These are phyloP conservation scores for Daedaleopsis sinensis DNA, from an alignment of 768 basidiomycete species.

Conservation along the genomic window DNA sequence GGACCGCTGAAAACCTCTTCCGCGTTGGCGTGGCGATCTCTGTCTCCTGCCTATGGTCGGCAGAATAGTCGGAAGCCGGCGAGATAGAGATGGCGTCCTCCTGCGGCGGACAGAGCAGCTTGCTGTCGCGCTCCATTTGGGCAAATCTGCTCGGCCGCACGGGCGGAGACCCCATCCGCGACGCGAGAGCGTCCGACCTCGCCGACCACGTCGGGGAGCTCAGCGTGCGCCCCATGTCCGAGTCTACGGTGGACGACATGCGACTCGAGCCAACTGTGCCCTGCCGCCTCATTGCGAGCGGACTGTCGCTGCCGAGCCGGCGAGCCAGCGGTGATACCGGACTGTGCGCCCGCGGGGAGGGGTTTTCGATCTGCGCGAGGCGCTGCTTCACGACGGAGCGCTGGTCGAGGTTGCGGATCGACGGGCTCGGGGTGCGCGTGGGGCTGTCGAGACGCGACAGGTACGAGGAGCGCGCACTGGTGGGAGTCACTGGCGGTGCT, in stretches of 20 bases:
- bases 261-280: constrained; percentile 5
- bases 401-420: constrained; percentile 61
- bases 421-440: constrained; percentile 51
- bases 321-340: constrained; percentile 11
- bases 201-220: constrained; percentile 14
- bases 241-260: constrained; percentile 13
- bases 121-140: neutral
- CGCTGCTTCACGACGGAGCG: constrained; percentile 70
- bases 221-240: constrained; percentile 5
- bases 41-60: neutral
- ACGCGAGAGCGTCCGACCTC: constrained; percentile 10
- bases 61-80: constrained; percentile 17
- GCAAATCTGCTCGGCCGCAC: constrained; percentile 1
- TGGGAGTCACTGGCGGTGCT: constrained; percentile 19
- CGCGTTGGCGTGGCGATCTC: neutral
- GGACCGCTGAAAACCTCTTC: constrained; percentile 1
- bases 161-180: constrained; percentile 15
- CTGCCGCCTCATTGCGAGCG: constrained; percentile 5
- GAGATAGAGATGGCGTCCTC: constrained; percentile 5
- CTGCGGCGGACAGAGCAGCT: constrained; percentile 4
- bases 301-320: constrained; percentile 7
- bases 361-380: constrained; percentile 57
- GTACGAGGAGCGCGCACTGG: constrained; percentile 30
- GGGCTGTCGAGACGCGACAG: constrained; percentile 28
- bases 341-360: constrained; percentile 22